A percentile compares a stretch with the other conserved stretches of the same genome.
Conservation (phyloP, 768 basidiomycete species). For the Rhizopogon vesiculosus region DNA sequence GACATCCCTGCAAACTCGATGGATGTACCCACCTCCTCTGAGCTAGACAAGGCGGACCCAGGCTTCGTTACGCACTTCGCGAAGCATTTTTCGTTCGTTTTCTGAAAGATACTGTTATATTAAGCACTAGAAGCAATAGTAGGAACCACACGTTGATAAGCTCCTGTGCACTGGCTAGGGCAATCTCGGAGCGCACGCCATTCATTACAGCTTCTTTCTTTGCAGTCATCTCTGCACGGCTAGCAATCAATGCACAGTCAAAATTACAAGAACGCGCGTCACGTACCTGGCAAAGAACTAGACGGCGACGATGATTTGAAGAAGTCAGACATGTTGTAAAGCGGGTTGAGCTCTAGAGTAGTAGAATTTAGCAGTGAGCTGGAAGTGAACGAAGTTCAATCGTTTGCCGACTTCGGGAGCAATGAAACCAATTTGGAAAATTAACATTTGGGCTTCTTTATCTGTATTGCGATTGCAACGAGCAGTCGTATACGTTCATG, state of each 20-base stretch:
- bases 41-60: constrained; percentile 57
- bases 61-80: constrained; percentile 76
- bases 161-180: constrained; percentile 72
- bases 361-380: too few relatives aligned
- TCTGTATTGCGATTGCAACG: not conserved
- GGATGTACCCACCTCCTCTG: constrained; percentile 58
- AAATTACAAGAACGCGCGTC: not conserved
- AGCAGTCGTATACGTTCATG: constrained; percentile 36
- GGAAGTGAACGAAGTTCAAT: not conserved
- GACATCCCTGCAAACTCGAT: not conserved
- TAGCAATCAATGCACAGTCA: not conserved
- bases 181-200: constrained; percentile 64
- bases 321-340: constrained; percentile 47
- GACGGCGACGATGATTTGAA: constrained; percentile 38
- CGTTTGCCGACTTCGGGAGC: too few relatives aligned
- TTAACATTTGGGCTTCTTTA: too few relatives aligned
- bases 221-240: constrained; percentile 28
- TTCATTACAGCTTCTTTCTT: constrained; percentile 50
- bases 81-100: constrained; percentile 76
- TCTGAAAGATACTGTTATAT: constrained; percentile 36
- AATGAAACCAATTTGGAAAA: too few relatives aligned
- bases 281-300: constrained; percentile 22
- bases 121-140: not conserved
- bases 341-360: not conserved
- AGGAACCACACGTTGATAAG: constrained; percentile 60